Conservation (phyloP, 495 filamentous ascomycete species). For the Hypoxylon crocopeplum region DNA sequence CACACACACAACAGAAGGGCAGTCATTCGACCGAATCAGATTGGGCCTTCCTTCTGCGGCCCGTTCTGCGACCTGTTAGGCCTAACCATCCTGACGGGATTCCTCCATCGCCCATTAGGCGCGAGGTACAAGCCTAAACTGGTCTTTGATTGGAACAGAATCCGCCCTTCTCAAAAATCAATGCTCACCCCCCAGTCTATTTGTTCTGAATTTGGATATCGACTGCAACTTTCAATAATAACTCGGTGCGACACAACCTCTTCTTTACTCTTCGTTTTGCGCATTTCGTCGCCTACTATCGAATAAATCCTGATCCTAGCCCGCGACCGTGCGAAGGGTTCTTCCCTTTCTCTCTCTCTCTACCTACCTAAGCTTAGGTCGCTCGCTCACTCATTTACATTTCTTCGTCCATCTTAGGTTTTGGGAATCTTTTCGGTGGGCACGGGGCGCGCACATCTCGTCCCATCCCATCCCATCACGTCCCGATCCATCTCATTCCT, state of each 20-base stretch:
- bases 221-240: slow-evolving; percentile 19
- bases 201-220: slow-evolving; percentile 27
- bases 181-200: slow-evolving; percentile 7
- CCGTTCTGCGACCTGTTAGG: slow-evolving; percentile 38
- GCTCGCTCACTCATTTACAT: background rate
- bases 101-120: slow-evolving; percentile 39
- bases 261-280: slow-evolving; percentile 1
- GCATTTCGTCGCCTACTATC: background rate
- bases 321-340: slow-evolving; percentile 20
- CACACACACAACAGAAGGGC: slow-evolving; percentile 9
- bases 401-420: background rate
- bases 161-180: slow-evolving; percentile 4
- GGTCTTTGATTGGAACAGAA: slow-evolving; percentile 35
- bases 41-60: slow-evolving; percentile 36
- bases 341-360: background rate
- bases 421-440: background rate
- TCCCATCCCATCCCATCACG: background rate
- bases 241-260: slow-evolving; percentile 17
- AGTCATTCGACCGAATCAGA: slow-evolving; percentile 34
- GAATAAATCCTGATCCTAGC: background rate
- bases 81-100: slow-evolving; percentile 38
- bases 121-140: slow-evolving; percentile 36
- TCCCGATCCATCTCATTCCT: slow-evolving; percentile 3
- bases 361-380: background rate
- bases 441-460: background rate